A percentile compares a stretch with the other conserved stretches of the same genome.
phyloP scores from a whole-genome alignment of 1,139 yeast species.

The Hemisphaericaspora subhashii region DNA sequence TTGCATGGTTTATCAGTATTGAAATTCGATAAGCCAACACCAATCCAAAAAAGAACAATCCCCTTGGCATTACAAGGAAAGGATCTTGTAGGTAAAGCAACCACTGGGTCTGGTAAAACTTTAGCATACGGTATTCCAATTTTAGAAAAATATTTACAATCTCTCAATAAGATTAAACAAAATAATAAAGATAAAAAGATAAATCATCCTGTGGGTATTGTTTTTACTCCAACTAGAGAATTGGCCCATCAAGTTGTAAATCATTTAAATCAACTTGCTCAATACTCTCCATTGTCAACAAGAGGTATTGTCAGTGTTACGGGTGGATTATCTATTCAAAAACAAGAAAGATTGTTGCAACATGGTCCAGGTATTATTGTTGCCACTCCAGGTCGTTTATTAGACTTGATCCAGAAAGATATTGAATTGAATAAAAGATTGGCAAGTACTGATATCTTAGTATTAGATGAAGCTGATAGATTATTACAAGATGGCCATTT shows the following conservation, averaged over 20 bases:
- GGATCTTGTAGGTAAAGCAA: constrained; percentile 93
- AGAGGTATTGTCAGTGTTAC: constrained; percentile 76
- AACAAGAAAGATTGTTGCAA: constrained; percentile 76
- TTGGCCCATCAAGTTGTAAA: constrained; percentile 90
- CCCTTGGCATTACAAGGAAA: constrained; percentile 72
- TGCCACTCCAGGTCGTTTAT: constrained; percentile 94
- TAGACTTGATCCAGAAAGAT: constrained; percentile 74
- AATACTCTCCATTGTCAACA: constrained; percentile 55
- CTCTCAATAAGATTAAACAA: constrained; percentile 22
- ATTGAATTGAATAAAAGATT: constrained; percentile 54
- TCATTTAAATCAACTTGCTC: constrained; percentile 66
- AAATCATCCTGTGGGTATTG: constrained; percentile 65
- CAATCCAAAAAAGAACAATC: constrained; percentile 75
- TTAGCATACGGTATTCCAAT: constrained; percentile 96
- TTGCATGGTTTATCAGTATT: constrained; percentile 58
- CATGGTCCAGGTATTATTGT: constrained; percentile 82
- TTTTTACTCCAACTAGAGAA: constrained; percentile 95
- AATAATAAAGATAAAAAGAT: constrained; percentile 25
- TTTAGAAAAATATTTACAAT: constrained; percentile 57
- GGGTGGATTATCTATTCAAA: constrained; percentile 93
- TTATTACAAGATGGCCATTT: constrained; percentile 94
- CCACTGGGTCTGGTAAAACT: constrained; percentile 98
- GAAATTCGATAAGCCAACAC: constrained; percentile 74
- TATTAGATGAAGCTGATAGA: constrained; percentile 97
- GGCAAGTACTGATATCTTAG: constrained; percentile 66